phyloP scores from a whole-genome alignment of 2,329 filamentous ascomycete species.

The Phaeoacremonium minimum region DNA sequence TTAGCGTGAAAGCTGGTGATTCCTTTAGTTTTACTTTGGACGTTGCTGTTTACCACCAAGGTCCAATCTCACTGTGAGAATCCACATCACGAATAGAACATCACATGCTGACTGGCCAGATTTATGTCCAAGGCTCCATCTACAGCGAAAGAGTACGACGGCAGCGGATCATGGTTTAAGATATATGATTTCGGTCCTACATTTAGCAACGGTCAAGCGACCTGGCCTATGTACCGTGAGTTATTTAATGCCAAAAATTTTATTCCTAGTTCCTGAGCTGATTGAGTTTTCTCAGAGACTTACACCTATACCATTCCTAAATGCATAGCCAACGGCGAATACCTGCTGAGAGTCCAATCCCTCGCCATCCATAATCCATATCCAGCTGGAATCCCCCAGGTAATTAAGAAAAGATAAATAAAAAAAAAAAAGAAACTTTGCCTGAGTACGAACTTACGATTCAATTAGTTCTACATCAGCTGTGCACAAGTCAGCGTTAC shows the following conservation, averaged over 20 bases:
- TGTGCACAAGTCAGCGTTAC: constrained; percentile 37
- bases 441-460: constrained; percentile 1
- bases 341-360: constrained; percentile 19
- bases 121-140: constrained; percentile 13
- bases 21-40: constrained; percentile 32
- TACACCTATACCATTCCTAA: constrained; percentile 18
- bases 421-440: background rate
- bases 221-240: constrained; percentile 24
- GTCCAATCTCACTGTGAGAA: constrained; percentile 29
- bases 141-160: constrained; percentile 3
- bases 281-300: constrained; percentile 54
- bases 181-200: constrained; percentile 17
- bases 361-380: constrained; percentile 56
- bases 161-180: constrained; percentile 7
- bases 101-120: constrained; percentile 1
- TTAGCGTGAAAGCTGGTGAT: constrained; percentile 29
- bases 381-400: constrained; percentile 35
- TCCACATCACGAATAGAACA: background rate
- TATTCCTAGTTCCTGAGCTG: no score
- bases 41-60: constrained; percentile 36
- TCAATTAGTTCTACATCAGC: constrained; percentile 43
- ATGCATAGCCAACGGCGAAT: constrained; percentile 6
- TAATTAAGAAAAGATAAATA: no score
- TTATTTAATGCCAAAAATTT: constrained; percentile 27
- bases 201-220: constrained; percentile 22